These are phyloP conservation scores for Pythium dissotocum DNA, from an alignment of 352 stramenopile species.

Conservation along the genomic window DNA sequence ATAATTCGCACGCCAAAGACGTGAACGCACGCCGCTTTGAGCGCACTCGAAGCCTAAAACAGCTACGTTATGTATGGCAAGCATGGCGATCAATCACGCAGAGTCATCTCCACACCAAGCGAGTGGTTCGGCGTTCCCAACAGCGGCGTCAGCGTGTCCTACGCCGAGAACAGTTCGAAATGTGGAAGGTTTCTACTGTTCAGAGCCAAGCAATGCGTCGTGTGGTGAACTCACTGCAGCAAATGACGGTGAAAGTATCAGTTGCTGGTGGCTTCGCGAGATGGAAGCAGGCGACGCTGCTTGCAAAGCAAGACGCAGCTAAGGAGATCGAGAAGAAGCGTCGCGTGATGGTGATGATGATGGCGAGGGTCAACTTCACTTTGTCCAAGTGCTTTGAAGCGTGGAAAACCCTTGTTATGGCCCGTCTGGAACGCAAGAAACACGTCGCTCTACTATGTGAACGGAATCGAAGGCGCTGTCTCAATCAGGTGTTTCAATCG, in stretches of 20 bases:
- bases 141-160: neutral
- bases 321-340: constrained; percentile 33
- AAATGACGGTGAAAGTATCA: neutral
- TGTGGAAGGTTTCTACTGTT: neutral
- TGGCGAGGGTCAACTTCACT: constrained; percentile 30
- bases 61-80: neutral
- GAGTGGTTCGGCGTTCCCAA: neutral
- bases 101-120: neutral
- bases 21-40: neutral
- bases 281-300: constrained; percentile 10
- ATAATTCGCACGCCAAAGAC: neutral
- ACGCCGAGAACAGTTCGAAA: neutral
- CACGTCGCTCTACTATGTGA: neutral
- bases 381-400: constrained; percentile 33
- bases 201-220: neutral
- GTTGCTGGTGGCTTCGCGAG: constrained; percentile 3
- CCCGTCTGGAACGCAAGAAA: neutral
- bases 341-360: constrained; percentile 39
- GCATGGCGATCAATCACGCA: neutral
- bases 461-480: neutral
- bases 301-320: constrained; percentile 9
- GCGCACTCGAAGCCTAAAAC: neutral
- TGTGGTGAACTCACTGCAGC: neutral
- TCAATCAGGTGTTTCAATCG: neutral
- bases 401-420: constrained; percentile 28